Base-by-base conservation (phyloP, 2,329 filamentous ascomycete species). In the Neurospora crassa region DNA sequence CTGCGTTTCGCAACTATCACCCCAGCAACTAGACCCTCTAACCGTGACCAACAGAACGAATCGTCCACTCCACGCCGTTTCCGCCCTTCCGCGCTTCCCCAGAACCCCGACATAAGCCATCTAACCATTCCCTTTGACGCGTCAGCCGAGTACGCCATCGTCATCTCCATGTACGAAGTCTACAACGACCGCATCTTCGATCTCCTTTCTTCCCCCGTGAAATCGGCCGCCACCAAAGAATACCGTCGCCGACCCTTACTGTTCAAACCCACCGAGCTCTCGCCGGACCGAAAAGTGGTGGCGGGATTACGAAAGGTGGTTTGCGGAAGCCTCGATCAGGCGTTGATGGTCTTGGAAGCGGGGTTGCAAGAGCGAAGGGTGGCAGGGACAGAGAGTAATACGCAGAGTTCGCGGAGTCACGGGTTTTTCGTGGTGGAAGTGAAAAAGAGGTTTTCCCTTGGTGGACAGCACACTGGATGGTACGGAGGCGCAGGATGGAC, bases 151-250 rank as follows among this genome's bases (percentile, higher is more conserved):
- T 97, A 97, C 76, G 91, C 92, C 5, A 89, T 99, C 70, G 84
- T 99, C 12, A 86, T 99, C 29, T 97, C 94, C 70, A 99, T 99
- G 94, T 98, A 98, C 81, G 96, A 99, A 80, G 95, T 99, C 1
- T 97, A 99, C 83, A 99, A 99, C 78, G 95, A 99, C 81, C 90
- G 94, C 43, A 98, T 99, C 75, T 98, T 96, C 79, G 96, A 99
- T 77, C 88, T 99, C 0, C 84, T 99, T 1, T 92, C 91, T 0
- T 87, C 88, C 0, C 86, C 88, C 2, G 81, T 84, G 29, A 87
- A 87, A 73, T 85, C 85, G 0, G 86, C 86, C 43, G 85, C 85
- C 5, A 90, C 89, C 2, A 93, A 92, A 76, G 90, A 93, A 72
- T 85, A 86, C 74, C 86, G 90, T 69, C 89, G 96, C n/a, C 89